Percentiles rank a stretch among this genome's conserved stretches.
phyloP scores from a whole-genome alignment of 495 filamentous ascomycete genomes.

The Xylaria nigripes region DNA sequence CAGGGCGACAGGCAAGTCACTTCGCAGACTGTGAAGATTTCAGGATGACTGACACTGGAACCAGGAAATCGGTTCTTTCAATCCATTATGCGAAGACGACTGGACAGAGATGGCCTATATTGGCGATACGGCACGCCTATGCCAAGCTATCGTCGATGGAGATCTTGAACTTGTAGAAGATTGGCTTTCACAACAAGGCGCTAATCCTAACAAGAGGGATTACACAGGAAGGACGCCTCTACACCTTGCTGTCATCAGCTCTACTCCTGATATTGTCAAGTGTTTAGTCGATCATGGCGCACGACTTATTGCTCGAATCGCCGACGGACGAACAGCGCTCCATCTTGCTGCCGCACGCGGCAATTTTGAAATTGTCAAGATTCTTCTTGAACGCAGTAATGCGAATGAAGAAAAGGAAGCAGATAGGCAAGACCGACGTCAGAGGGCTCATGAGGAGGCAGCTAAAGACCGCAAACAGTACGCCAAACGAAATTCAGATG shows the following conservation, averaged over 20 bases:
- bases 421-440: conserved; percentile 45
- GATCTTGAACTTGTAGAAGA: conserved; percentile 58
- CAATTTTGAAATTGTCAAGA: conserved; percentile 55
- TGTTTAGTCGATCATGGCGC: conserved; percentile 64
- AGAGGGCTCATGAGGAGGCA: conserved; percentile 22
- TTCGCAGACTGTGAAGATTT: background rate
- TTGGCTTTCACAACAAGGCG: conserved; percentile 55
- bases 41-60: conserved; percentile 3
- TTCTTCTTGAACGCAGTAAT: conserved; percentile 60
- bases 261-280: conserved; percentile 60
- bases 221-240: conserved; percentile 75
- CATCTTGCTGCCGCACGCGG: conserved; percentile 69
- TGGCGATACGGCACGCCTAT: conserved; percentile 60
- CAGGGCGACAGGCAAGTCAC: conserved; percentile 60
- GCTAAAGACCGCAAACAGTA: conserved; percentile 3
- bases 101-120: conserved; percentile 79
- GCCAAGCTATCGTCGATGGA: conserved; percentile 65
- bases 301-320: conserved; percentile 59
- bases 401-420: conserved; percentile 61
- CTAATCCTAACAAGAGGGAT: conserved; percentile 57
- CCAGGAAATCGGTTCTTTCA: conserved; percentile 55
- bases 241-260: conserved; percentile 62
- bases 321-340: conserved; percentile 69
- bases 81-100: conserved; percentile 70
- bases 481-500: conserved; percentile 8